These are phyloP conservation scores for Chloris gayana DNA, from an alignment of 176 grass and related monocot genomes.

Conservation along the genomic window DNA sequence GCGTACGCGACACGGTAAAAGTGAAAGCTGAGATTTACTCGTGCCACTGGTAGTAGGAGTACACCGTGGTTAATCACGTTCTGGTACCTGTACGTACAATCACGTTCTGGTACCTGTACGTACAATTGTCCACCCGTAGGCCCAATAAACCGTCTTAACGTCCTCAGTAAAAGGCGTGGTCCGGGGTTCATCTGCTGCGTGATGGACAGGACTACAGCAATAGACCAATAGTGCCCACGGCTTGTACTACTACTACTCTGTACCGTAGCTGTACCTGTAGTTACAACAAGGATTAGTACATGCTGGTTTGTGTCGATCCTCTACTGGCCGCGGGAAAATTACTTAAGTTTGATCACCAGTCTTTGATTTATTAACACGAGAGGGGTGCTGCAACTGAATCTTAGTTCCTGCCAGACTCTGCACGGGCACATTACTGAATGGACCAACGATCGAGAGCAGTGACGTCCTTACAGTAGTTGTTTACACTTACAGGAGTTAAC, in stretches of 20 bases:
- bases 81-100: too few species aligned
- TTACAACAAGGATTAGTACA: too few species aligned
- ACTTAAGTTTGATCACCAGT: not conserved
- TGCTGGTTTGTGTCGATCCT: too few species aligned
- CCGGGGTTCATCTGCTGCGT: not conserved
- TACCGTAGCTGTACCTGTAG: too few species aligned
- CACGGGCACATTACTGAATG: not conserved
- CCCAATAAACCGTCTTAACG: not conserved
- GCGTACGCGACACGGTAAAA: constrained; percentile 46
- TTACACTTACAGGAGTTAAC: too few species aligned
- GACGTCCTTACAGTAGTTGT: not conserved
- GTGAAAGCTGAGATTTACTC: not conserved
- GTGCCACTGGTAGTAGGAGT: too few species aligned
- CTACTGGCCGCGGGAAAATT: too few species aligned
- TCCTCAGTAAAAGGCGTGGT: not conserved
- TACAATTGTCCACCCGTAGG: not conserved
- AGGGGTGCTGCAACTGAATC: not conserved
- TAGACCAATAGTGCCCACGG: too few species aligned
- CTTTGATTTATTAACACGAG: not conserved
- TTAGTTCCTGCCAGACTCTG: not conserved
- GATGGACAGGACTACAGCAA: too few species aligned
- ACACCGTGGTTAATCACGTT: not conserved
- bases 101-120: not conserved
- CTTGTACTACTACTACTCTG: too few species aligned
- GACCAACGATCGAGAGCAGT: not conserved